Evolutionary conservation across 192 early-diverging fungal species (phyloP).

Genomic region (Spinellus fusiger): DNA sequence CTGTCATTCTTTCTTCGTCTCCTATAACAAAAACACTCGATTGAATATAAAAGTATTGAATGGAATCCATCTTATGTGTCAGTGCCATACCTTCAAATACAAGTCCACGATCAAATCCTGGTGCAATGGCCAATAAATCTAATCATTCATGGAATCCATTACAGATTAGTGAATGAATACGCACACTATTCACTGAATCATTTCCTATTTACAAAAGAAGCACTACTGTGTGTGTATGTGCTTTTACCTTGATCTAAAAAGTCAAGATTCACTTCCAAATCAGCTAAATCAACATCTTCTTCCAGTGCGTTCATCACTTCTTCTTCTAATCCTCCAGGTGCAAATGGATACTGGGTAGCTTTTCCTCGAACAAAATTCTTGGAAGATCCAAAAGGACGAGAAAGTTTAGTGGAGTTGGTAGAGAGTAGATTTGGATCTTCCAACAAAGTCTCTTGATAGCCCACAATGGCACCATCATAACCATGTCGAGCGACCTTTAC

Average conservation of each 20-base stretch:
- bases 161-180: neutral
- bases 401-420: conserved; percentile 70
- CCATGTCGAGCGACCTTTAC: conserved; percentile 48
- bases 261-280: conserved; percentile 10
- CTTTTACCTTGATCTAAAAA: conserved; percentile 24
- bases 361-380: conserved; percentile 69
- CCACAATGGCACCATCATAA: conserved; percentile 42
- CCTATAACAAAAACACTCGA: neutral
- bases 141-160: neutral
- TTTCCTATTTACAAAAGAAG: neutral
- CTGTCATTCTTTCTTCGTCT: neutral
- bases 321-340: conserved; percentile 63
- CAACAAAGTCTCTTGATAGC: conserved; percentile 35
- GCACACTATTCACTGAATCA: neutral
- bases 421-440: conserved; percentile 29
- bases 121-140: conserved; percentile 46
- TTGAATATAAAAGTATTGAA: neutral
- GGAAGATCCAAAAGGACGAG: conserved; percentile 46
- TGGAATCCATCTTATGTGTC: neutral
- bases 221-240: neutral
- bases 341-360: conserved; percentile 67
- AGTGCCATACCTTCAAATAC: conserved; percentile 36
- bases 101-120: conserved; percentile 68
- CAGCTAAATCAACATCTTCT: conserved; percentile 24
- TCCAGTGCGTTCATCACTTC: conserved; percentile 31